Evolutionary conservation across 83 land plant genomes (phyloP).

Genomic region (Isoetes engelmannii): DNA sequence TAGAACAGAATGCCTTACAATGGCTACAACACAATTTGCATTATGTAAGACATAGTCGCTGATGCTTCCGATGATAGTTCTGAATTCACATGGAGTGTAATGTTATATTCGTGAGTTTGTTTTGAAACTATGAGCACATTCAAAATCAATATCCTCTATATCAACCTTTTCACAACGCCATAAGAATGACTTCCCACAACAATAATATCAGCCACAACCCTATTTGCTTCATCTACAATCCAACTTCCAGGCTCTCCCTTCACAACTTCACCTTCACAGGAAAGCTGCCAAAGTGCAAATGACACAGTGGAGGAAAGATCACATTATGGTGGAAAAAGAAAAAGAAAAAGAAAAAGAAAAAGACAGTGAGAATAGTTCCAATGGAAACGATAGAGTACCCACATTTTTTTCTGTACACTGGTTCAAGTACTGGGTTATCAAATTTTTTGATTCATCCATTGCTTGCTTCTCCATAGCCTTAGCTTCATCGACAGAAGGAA

Average conservation of each 20-base stretch:
- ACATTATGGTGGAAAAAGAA: too few species aligned
- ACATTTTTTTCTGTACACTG: constrained; percentile 23
- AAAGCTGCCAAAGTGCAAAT: constrained; percentile 13
- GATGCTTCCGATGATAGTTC: constrained; percentile 36
- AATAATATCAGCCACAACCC: constrained; percentile 29
- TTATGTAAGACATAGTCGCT: constrained; percentile 39
- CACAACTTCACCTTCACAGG: constrained; percentile 41
- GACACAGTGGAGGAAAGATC: too few species aligned
- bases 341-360: too few species aligned
- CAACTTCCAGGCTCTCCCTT: constrained; percentile 40
- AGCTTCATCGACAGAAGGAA: constrained; percentile 17
- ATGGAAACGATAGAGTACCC: constrained; percentile 1
- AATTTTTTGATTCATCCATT: constrained; percentile 14
- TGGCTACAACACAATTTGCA: constrained; percentile 32
- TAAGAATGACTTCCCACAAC: constrained; percentile 35
- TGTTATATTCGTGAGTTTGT: background rate
- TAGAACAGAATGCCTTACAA: constrained; percentile 28
- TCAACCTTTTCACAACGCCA: constrained; percentile 27
- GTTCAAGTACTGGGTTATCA: constrained; percentile 17
- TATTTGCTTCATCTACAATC: constrained; percentile 31
- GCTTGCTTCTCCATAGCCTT: constrained; percentile 15
- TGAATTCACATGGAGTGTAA: constrained; percentile 11
- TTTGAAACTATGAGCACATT: background rate
- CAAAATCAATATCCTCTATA: background rate
- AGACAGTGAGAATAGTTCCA: background rate